Percentiles rank a stretch among this genome's conserved stretches.
Evolutionary conservation across 495 filamentous ascomycete genomes (phyloP).

Genomic region (Immersiella caudata): DNA sequence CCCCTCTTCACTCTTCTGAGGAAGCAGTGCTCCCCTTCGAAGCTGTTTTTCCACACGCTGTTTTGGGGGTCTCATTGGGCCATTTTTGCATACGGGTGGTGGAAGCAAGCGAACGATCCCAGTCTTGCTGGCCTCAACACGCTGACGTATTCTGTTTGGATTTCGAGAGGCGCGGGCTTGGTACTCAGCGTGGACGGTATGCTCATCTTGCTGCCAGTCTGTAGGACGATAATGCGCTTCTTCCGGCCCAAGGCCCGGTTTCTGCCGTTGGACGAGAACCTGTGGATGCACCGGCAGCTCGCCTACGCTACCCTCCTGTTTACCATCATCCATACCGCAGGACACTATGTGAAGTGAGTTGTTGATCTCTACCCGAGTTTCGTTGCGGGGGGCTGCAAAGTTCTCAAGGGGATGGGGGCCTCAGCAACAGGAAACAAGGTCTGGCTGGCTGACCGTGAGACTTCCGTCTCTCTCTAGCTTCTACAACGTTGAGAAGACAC

Average conservation of each 20-base stretch:
- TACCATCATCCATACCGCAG: conserved; percentile 70
- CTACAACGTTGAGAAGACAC: conserved; percentile 87
- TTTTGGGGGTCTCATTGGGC: conserved; percentile 84
- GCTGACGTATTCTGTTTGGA: conserved; percentile 86
- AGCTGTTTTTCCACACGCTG: conserved; percentile 76
- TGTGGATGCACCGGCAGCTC: conserved; percentile 97
- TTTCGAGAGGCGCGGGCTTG: conserved; percentile 89
- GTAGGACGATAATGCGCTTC: conserved; percentile 79
- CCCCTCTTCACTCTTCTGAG: conserved; percentile 41
- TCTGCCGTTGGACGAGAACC: conserved; percentile 87
- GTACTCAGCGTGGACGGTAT: conserved; percentile 78
- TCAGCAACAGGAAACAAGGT: too few species aligned
- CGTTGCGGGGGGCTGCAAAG: too few species aligned
- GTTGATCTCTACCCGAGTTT: too few species aligned
- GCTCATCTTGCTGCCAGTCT: conserved; percentile 91
- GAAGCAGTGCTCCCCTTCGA: conserved; percentile 64
- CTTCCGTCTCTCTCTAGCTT: too few species aligned
- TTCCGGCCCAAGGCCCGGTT: conserved; percentile 85
- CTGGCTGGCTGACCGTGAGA: too few species aligned
- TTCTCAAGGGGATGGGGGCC: too few species aligned
- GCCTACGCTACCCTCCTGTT: conserved; percentile 87
- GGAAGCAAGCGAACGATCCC: conserved; percentile 68
- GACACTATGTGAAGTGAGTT: conserved; percentile 94
- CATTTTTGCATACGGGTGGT: conserved; percentile 88
- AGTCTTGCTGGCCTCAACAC: conserved; percentile 76